Percentiles rank a stretch among this genome's conserved stretches.
These are phyloP conservation scores for Candolleomyces aberdarensis DNA, from an alignment of 768 basidiomycete genomes.

Conservation along the genomic window DNA sequence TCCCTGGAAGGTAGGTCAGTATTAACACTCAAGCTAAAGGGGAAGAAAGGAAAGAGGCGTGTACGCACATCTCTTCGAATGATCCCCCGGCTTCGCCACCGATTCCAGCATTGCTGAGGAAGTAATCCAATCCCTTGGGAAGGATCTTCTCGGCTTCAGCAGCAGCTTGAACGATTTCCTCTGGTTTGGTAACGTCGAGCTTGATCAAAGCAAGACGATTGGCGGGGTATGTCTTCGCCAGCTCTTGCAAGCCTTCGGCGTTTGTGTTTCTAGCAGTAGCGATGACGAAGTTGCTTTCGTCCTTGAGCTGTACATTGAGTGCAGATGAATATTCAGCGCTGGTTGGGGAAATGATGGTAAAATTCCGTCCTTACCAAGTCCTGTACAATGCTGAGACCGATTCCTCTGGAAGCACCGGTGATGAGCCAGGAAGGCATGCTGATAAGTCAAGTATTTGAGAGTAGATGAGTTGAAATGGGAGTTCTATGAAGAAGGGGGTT, in stretches of 20 bases:
- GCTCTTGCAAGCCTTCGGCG: constrained; percentile 6
- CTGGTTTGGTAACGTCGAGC: constrained; percentile 15
- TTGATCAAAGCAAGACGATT: constrained; percentile 13
- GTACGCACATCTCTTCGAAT: constrained; percentile 19
- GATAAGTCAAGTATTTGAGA: too few relatives aligned
- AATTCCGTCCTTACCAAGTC: constrained; percentile 10
- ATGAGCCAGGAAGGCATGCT: constrained; percentile 17
- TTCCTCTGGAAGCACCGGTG: constrained; percentile 23
- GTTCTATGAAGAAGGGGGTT: too few relatives aligned
- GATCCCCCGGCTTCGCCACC: constrained; percentile 13
- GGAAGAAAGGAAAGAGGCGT: neutral
- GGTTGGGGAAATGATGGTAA: neutral
- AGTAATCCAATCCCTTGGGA: constrained; percentile 19
- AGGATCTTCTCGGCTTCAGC: constrained; percentile 9
- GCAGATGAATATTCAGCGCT: neutral
- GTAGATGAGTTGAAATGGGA: too few relatives aligned
- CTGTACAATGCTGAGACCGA: constrained; percentile 16
- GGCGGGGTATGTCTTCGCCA: constrained; percentile 9
- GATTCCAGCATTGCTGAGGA: constrained; percentile 17
- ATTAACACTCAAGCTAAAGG: too few relatives aligned
- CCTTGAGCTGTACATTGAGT: constrained; percentile 14
- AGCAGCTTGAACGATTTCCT: constrained; percentile 13
- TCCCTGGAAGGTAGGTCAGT: constrained; percentile 15
- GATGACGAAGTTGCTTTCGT: constrained; percentile 20
- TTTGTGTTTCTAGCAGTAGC: constrained; percentile 17